phyloP scores from a whole-genome alignment of 208 protist genomes.

The Wallacemonas collosoma region DNA sequence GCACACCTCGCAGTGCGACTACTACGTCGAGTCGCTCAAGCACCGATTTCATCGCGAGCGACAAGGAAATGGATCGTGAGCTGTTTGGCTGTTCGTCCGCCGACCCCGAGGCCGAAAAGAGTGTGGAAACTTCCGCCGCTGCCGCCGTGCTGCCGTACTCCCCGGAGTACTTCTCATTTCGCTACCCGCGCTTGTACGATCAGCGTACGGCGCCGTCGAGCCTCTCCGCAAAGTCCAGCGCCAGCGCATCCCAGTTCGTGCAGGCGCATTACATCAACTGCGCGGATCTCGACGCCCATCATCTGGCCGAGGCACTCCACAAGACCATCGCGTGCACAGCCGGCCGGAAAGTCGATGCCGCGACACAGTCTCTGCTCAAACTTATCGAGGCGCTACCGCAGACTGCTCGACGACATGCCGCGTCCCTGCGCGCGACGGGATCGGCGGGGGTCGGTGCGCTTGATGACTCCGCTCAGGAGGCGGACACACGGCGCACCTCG shows the following conservation, averaged over 20 bases:
- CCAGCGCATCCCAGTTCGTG: slow-evolving; percentile 24
- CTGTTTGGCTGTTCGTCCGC: not conserved
- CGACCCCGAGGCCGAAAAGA: not conserved
- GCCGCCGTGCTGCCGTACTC: not conserved
- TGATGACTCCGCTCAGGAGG: no score
- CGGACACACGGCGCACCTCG: not conserved
- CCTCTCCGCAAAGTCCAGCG: not conserved
- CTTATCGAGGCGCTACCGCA: slow-evolving; percentile 29
- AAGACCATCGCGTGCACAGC: slow-evolving; percentile 41
- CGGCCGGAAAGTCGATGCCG: slow-evolving; percentile 30
- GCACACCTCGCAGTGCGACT: not conserved
- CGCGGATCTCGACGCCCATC: slow-evolving; percentile 53
- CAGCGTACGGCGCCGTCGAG: slow-evolving; percentile 11
- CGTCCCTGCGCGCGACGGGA: not conserved
- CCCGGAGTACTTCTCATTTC: slow-evolving; percentile 15
- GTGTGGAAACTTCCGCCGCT: not conserved
- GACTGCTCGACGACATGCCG: not conserved
- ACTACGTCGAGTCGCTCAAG: not conserved
- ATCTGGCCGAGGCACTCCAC: slow-evolving; percentile 47
- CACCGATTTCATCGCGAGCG: not conserved
- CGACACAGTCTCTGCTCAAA: slow-evolving; percentile 35
- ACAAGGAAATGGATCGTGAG: not conserved
- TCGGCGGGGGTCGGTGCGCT: no score
- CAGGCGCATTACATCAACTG: slow-evolving; percentile 86
- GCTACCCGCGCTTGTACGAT: slow-evolving; percentile 36